phyloP scores from a whole-genome alignment of 1,284 basidiomycete genomes.

The Heterobasidion parviporum region DNA sequence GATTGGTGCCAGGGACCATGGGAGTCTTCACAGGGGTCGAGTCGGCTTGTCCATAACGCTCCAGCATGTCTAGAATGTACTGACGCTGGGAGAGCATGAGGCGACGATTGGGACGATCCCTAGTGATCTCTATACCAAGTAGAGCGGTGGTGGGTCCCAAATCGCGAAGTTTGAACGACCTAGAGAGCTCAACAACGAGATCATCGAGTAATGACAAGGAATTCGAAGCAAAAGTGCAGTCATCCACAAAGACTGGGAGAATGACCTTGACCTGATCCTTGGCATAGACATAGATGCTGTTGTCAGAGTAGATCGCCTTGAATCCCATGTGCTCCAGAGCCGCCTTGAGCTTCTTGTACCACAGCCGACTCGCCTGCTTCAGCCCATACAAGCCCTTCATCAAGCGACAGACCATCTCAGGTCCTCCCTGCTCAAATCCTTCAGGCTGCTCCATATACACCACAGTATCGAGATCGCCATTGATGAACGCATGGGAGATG shows the following conservation, averaged over 20 bases:
- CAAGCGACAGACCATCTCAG: constrained; percentile 14
- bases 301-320: constrained; percentile 16
- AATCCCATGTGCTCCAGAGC: constrained; percentile 14
- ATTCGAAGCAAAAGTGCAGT: constrained; percentile 19
- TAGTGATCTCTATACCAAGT: constrained; percentile 24
- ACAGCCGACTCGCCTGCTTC: constrained; percentile 19
- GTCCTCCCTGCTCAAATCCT: no score
- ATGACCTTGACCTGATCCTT: constrained; percentile 9
- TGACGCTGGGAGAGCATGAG: constrained; percentile 20
- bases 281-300: constrained; percentile 7
- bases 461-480: constrained; percentile 16
- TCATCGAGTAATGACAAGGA: constrained; percentile 9
- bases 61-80: constrained; percentile 22
- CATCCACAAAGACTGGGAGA: constrained; percentile 25
- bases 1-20: constrained; percentile 9
- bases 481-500: constrained; percentile 17
- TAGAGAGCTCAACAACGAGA: constrained; percentile 16
- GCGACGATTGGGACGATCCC: constrained; percentile 17
- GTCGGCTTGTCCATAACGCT: constrained; percentile 15
- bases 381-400: constrained; percentile 21
- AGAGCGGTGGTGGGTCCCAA: constrained; percentile 22
- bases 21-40: constrained; percentile 10
- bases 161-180: constrained; percentile 21
- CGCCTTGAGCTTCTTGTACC: constrained; percentile 14
- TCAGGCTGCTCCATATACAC: no score